Conservation (phyloP, 2,329 filamentous ascomycete species). For the Berkeleyomyces rouxiae region DNA sequence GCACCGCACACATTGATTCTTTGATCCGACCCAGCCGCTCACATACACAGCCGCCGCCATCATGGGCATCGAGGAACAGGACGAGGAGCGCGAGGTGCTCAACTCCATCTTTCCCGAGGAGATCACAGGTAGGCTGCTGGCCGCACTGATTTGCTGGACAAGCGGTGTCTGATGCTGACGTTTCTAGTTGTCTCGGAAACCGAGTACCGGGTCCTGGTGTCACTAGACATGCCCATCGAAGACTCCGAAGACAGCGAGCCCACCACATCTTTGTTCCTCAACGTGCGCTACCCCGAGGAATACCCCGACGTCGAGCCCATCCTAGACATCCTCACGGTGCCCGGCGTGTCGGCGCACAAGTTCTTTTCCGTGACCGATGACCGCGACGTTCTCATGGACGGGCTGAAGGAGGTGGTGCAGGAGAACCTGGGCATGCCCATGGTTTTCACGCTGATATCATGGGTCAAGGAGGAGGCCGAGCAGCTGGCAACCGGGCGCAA, state of each 20-base stretch:
- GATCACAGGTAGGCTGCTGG: conserved; percentile 53
- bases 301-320: conserved; percentile 80
- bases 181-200: conserved; percentile 68
- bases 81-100: conserved; percentile 92
- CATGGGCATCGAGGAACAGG: conserved; percentile 71
- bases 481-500: conserved; percentile 60
- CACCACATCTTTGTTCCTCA: conserved; percentile 54
- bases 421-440: conserved; percentile 96
- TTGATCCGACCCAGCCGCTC: not conserved
- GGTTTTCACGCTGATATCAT: conserved; percentile 80
- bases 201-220: conserved; percentile 72
- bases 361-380: conserved; percentile 70
- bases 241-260: conserved; percentile 42
- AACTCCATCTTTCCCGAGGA: conserved; percentile 97
- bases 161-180: not conserved
- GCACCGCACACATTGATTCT: not conserved
- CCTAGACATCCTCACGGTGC: conserved; percentile 61
- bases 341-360: conserved; percentile 49
- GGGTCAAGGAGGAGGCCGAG: conserved; percentile 83
- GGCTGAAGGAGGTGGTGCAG: conserved; percentile 58
- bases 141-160: not conserved
- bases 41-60: not conserved
- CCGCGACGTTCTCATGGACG: conserved; percentile 54
- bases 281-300: conserved; percentile 72
- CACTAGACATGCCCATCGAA: conserved; percentile 59